Conservation (phyloP, 2,329 filamentous ascomycete genomes). For the Gyromitra esculenta region DNA sequence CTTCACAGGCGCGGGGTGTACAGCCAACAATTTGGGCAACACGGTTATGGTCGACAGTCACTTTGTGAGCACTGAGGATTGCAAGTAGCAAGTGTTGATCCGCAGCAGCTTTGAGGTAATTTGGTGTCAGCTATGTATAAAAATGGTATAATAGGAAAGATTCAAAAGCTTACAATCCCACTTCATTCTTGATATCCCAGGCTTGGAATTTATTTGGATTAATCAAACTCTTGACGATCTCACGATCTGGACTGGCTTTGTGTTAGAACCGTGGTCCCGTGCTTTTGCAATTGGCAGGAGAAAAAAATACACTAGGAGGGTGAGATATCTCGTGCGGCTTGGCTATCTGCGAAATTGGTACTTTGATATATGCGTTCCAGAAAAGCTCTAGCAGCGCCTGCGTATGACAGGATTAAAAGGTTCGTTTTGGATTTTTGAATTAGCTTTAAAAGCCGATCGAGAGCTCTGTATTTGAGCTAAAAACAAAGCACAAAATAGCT, state of each 20-base stretch:
- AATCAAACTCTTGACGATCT: neutral
- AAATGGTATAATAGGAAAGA: neutral
- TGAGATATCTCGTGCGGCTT: neutral
- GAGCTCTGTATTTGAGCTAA: slow-evolving; percentile 42
- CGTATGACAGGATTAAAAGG: neutral
- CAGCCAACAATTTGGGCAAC: slow-evolving; percentile 53
- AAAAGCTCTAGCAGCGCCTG: neutral
- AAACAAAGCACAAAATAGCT: slow-evolving; percentile 8
- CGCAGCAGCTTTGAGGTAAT: slow-evolving; percentile 34
- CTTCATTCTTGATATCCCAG: slow-evolving; percentile 42
- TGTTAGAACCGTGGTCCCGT: neutral
- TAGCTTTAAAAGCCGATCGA: slow-evolving; percentile 8
- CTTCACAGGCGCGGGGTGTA: slow-evolving; percentile 50
- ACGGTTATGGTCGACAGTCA: slow-evolving; percentile 47
- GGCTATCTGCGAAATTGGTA: slow-evolving; percentile 1
- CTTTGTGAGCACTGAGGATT: slow-evolving; percentile 49
- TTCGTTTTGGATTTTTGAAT: slow-evolving; percentile 11
- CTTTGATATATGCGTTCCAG: slow-evolving; percentile 5
- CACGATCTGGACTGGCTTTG: neutral
- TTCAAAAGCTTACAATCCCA: slow-evolving; percentile 43
- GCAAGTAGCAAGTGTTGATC: slow-evolving; percentile 53
- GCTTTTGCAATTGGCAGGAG: neutral
- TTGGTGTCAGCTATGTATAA: slow-evolving; percentile 2
- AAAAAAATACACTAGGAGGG: neutral
- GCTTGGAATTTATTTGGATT: neutral